Conservation (phyloP, 2,329 filamentous ascomycete genomes). For the Sphaceloma murrayae region DNA sequence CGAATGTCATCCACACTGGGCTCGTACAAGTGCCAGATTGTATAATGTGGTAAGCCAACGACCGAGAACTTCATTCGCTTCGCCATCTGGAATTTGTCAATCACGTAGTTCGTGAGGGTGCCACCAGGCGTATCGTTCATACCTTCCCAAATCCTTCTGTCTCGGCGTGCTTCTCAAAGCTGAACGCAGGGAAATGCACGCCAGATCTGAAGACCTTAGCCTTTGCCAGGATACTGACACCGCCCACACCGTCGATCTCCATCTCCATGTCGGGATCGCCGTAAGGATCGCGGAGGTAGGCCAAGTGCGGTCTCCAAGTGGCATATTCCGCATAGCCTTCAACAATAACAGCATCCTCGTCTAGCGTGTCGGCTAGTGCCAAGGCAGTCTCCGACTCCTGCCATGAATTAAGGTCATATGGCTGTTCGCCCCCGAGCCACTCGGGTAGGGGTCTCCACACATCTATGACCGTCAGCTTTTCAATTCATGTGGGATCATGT, state of each 20-base stretch:
- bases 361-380: slow-evolving; percentile 83
- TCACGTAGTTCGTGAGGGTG: background rate
- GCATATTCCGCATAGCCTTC: slow-evolving; percentile 98
- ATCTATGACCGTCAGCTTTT: slow-evolving; percentile 37
- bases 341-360: slow-evolving; percentile 97
- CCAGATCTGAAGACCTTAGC: slow-evolving; percentile 89
- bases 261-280: slow-evolving; percentile 99
- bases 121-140: slow-evolving; percentile 20
- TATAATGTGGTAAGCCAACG: slow-evolving; percentile 91
- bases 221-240: slow-evolving; percentile 94
- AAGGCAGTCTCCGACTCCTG: slow-evolving; percentile 97
- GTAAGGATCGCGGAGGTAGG: slow-evolving; percentile 91
- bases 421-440: slow-evolving; percentile 96
- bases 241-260: slow-evolving; percentile 96
- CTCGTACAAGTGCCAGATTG: slow-evolving; percentile 98
- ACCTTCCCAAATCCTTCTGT: slow-evolving; percentile 99
- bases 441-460: slow-evolving; percentile 98
- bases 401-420: slow-evolving; percentile 98
- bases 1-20: slow-evolving; percentile 95
- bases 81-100: slow-evolving; percentile 60
- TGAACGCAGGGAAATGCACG: slow-evolving; percentile 96
- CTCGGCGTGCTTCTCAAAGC: slow-evolving; percentile 96
- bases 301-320: slow-evolving; percentile 93
- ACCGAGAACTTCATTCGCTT: slow-evolving; percentile 94
- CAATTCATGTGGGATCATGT: too few species aligned